Evolutionary conservation across 176 grass and related monocot genomes (phyloP).

Genomic region (Urochloa ruziziensis): DNA sequence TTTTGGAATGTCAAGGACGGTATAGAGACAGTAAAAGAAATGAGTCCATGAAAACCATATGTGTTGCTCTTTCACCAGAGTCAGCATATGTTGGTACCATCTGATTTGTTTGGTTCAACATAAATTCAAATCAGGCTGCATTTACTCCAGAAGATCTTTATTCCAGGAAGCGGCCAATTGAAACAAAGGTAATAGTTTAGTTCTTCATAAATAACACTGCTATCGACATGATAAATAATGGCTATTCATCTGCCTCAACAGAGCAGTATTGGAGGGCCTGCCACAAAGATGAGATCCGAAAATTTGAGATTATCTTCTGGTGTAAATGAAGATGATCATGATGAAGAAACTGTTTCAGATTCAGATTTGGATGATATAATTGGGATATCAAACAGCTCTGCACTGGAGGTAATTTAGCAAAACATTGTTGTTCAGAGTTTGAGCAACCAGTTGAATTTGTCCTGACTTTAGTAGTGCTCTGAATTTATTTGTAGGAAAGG

Average conservation of each 20-base stretch:
- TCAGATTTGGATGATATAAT: slow-evolving; percentile 82
- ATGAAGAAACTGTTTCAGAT: slow-evolving; percentile 65
- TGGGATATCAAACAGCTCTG: slow-evolving; percentile 71
- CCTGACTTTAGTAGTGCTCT: slow-evolving; percentile 13
- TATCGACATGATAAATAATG: slow-evolving; percentile 32
- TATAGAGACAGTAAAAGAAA: not conserved
- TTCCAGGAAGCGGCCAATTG: slow-evolving; percentile 68
- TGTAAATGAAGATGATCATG: slow-evolving; percentile 52
- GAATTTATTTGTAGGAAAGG: slow-evolving; percentile 57
- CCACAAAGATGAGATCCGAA: slow-evolving; percentile 50
- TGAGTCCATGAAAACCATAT: not conserved
- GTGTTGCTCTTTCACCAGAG: not conserved
- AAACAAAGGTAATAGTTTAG: slow-evolving; percentile 55
- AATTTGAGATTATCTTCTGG: slow-evolving; percentile 55
- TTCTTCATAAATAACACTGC: slow-evolving; percentile 13
- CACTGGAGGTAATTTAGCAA: slow-evolving; percentile 57
- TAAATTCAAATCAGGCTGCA: slow-evolving; percentile 58
- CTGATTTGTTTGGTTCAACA: slow-evolving; percentile 21
- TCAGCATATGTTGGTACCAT: slow-evolving; percentile 14
- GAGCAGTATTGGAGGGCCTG: slow-evolving; percentile 39
- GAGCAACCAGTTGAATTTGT: slow-evolving; percentile 22
- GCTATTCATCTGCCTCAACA: slow-evolving; percentile 42
- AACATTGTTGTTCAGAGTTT: slow-evolving; percentile 5
- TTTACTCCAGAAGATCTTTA: slow-evolving; percentile 92
- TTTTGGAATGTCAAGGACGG: not conserved